phyloP scores from a whole-genome alignment of 163 green algal genomes.

The Scenedesmus sp. region DNA sequence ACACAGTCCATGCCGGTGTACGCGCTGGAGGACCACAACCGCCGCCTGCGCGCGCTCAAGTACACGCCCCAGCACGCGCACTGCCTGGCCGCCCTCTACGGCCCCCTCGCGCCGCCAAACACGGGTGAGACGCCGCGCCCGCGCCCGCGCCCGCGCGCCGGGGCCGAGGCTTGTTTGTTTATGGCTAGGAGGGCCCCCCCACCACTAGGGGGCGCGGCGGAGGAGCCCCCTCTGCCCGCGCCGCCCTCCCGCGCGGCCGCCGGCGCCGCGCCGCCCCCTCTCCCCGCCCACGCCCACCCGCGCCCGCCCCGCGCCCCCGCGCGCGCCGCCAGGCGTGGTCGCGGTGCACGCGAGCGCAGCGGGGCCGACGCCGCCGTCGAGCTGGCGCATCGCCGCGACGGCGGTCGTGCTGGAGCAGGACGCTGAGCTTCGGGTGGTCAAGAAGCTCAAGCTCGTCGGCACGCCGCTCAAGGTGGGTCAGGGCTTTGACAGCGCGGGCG shows the following conservation, averaged over 20 bases:
- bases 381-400: constrained; percentile 74
- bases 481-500: not conserved
- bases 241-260: too few relatives aligned
- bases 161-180: too few relatives aligned
- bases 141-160: too few relatives aligned
- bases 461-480: constrained; percentile 81
- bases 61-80: constrained; percentile 99
- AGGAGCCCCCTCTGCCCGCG: too few relatives aligned
- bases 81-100: constrained; percentile 89
- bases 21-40: constrained; percentile 87
- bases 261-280: too few relatives aligned
- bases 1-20: constrained; percentile 83
- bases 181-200: too few relatives aligned
- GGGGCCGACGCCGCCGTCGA: not conserved
- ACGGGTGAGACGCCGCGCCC: constrained; percentile 54
- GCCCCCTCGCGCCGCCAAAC: constrained; percentile 82
- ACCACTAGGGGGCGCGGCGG: too few relatives aligned
- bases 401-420: constrained; percentile 83
- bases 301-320: too few relatives aligned
- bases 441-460: constrained; percentile 98
- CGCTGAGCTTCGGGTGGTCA: constrained; percentile 82
- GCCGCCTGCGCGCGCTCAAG: constrained; percentile 89
- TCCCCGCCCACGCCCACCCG: too few relatives aligned
- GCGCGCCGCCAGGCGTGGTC: constrained; percentile 76
- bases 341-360: constrained; percentile 72